Evolutionary conservation across 2,329 filamentous ascomycete genomes (phyloP).

Genomic region (Thermomyces lanuginosus): DNA sequence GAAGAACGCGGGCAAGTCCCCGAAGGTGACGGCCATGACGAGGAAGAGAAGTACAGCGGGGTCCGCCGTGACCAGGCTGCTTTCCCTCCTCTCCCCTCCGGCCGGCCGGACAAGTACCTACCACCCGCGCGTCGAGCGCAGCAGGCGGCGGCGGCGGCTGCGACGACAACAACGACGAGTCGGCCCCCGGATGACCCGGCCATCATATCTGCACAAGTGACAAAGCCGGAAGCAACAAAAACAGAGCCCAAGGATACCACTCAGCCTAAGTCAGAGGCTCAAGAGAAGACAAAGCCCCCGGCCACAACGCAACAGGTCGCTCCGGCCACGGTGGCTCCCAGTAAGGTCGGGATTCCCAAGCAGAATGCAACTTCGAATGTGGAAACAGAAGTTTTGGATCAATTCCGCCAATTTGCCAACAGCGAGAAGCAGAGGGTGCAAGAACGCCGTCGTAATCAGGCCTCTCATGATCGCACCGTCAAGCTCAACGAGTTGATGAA

Average conservation of each 20-base stretch:
- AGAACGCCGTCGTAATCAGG: slow-evolving; percentile 39
- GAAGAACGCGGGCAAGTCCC: slow-evolving; percentile 67
- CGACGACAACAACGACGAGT: slow-evolving; percentile 51
- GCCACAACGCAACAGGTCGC: slow-evolving; percentile 16
- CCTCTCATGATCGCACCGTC: slow-evolving; percentile 63
- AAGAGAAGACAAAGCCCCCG: slow-evolving; percentile 32
- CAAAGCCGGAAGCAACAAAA: slow-evolving; percentile 3
- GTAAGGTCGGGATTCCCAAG: slow-evolving; percentile 19
- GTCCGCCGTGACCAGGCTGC: slow-evolving; percentile 52
- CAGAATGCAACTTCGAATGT: slow-evolving; percentile 44
- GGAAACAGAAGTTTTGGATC: slow-evolving; percentile 43
- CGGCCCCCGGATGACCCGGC: slow-evolving; percentile 72
- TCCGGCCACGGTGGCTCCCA: slow-evolving; percentile 1
- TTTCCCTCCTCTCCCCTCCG: slow-evolving; percentile 49
- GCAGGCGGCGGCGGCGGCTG: slow-evolving; percentile 12
- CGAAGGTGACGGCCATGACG: slow-evolving; percentile 53
- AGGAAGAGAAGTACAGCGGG: slow-evolving; percentile 95
- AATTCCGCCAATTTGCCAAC: slow-evolving; percentile 49
- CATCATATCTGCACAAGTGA: slow-evolving; percentile 73
- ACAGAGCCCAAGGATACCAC: slow-evolving; percentile 13
- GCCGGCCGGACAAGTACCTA: slow-evolving; percentile 60
- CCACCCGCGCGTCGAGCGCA: slow-evolving; percentile 70
- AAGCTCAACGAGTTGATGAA: slow-evolving; percentile 91
- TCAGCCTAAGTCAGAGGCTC: slow-evolving; percentile 13
- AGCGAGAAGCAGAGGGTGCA: slow-evolving; percentile 44